These are phyloP conservation scores for Rutstroemia sp. DNA, from an alignment of 2,329 filamentous ascomycete species.

Conservation along the genomic window DNA sequence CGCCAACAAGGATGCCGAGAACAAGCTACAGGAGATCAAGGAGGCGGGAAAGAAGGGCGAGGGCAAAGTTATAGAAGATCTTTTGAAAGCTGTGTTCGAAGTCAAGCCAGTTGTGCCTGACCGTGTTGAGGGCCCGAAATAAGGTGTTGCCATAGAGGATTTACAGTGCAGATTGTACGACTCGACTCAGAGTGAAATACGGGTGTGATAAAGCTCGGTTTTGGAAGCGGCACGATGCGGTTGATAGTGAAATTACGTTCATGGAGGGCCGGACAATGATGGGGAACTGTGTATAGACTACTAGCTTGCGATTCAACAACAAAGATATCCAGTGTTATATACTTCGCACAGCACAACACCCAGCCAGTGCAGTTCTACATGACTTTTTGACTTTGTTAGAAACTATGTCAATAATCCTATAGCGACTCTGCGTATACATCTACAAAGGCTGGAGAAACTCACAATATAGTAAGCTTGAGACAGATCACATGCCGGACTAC, in stretches of 20 bases:
- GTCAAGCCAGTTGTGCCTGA: conserved; percentile 64
- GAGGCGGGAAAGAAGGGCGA: conserved; percentile 72
- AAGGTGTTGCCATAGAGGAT: conserved; percentile 4
- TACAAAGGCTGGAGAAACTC: not conserved
- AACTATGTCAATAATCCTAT: not conserved
- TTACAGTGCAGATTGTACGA: not conserved
- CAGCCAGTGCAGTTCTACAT: not conserved
- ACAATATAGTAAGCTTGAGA: not conserved
- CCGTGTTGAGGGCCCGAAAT: conserved; percentile 28
- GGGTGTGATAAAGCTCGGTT: not conserved
- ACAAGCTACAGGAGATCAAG: conserved; percentile 75
- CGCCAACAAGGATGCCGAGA: conserved; percentile 73
- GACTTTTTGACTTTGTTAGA: not conserved
- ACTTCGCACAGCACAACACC: not conserved
- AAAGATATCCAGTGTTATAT: conserved; percentile 9
- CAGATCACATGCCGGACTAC: conserved; percentile 22
- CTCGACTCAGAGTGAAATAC: not conserved
- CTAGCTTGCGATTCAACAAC: conserved; percentile 17
- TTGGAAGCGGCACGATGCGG: not conserved
- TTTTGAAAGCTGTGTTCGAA: conserved; percentile 79
- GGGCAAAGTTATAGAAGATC: conserved; percentile 70
- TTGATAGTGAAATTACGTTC: not conserved
- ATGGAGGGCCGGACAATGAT: not conserved
- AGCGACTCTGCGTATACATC: not conserved
- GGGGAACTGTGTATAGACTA: conserved; percentile 23